These are phyloP conservation scores for Penicillium maclennaniae DNA, from an alignment of 495 filamentous ascomycete genomes.

Conservation along the genomic window DNA sequence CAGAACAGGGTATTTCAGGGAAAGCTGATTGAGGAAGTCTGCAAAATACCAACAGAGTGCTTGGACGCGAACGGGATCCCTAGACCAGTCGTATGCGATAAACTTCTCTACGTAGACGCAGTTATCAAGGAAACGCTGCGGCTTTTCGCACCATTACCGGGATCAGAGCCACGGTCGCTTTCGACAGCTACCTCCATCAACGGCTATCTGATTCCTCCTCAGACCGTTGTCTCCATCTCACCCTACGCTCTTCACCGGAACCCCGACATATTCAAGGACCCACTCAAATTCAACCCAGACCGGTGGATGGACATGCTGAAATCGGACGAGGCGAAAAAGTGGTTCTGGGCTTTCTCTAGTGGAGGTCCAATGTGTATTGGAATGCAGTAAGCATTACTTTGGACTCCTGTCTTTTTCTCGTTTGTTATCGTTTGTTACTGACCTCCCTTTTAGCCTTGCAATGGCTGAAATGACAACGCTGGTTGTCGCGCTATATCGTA, in stretches of 20 bases:
- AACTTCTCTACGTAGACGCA: conserved; percentile 62
- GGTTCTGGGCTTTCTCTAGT: conserved; percentile 76
- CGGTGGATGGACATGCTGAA: conserved; percentile 47
- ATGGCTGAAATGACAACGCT: conserved; percentile 44
- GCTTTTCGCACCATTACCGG: conserved; percentile 62
- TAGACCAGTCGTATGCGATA: conserved; percentile 52
- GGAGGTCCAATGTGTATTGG: conserved; percentile 78
- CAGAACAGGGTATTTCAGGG: conserved; percentile 24
- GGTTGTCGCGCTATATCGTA: conserved; percentile 31
- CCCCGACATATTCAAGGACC: conserved; percentile 46
- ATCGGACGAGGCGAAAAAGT: conserved; percentile 51
- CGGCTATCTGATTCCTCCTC: conserved; percentile 47
- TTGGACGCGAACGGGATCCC: conserved; percentile 24
- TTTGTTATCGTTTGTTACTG: background rate
- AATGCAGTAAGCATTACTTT: conserved; percentile 32
- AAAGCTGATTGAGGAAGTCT: conserved; percentile 22
- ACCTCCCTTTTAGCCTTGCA: conserved; percentile 24
- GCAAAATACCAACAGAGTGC: background rate
- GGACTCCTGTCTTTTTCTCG: background rate
- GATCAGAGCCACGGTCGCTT: conserved; percentile 54
- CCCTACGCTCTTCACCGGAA: conserved; percentile 64
- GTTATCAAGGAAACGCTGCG: conserved; percentile 68
- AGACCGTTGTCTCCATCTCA: conserved; percentile 57
- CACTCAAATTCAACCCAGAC: conserved; percentile 51
- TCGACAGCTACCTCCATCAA: conserved; percentile 20